Conservation (phyloP, 2,329 filamentous ascomycete species). For the Tolypocladium amazonense region DNA sequence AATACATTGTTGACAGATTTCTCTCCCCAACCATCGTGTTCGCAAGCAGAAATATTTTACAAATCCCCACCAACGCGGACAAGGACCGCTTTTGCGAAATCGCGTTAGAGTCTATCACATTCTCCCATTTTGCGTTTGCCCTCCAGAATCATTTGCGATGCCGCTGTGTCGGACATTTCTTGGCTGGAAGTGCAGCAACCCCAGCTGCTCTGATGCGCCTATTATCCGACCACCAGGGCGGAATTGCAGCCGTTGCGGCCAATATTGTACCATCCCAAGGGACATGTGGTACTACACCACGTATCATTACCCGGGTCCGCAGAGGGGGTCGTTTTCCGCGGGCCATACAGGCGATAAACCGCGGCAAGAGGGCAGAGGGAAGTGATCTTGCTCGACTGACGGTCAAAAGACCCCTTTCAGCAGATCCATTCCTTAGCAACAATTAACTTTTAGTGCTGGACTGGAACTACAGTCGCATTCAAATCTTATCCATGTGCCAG, state of each 20-base stretch:
- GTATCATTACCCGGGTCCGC: neutral
- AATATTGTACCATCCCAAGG: neutral
- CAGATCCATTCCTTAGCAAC: neutral
- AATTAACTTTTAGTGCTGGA: neutral
- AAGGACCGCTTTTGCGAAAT: neutral
- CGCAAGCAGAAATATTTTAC: neutral
- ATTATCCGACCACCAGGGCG: neutral
- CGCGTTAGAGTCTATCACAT: neutral
- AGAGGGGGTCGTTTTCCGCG: neutral
- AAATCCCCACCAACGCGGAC: neutral
- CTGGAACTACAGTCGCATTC: neutral
- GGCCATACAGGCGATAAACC: neutral
- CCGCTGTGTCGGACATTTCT: neutral
- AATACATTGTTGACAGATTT: neutral
- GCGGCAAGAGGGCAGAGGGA: neutral
- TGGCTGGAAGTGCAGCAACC: neutral
- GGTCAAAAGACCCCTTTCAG: neutral
- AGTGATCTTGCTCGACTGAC: neutral
- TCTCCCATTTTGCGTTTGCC: neutral
- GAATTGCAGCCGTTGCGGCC: neutral
- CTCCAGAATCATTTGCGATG: neutral
- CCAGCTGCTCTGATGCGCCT: neutral
- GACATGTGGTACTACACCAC: neutral
- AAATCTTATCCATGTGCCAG: neutral
- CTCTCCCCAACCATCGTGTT: too few relatives aligned